Evolutionary conservation across 2,329 filamentous ascomycete genomes (phyloP), one percentile per base, ranked within the genome.

Genomic region (Pseudomassariella vexata): DNA sequence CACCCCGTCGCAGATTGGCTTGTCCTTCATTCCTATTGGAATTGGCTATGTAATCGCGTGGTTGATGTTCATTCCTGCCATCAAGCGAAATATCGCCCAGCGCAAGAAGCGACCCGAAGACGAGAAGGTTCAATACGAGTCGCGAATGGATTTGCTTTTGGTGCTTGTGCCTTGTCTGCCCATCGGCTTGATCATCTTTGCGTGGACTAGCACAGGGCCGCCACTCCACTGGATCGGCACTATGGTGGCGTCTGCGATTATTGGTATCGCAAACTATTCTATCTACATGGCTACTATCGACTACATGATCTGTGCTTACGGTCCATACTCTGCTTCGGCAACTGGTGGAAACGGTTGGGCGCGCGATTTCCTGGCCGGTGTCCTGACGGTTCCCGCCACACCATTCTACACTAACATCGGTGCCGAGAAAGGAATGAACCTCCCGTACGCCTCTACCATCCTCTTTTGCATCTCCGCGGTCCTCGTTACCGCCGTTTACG

Each of bases 241-340:
- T 6, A 74, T 81, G 66, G 59, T 82, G 28, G 80, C 77, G 45
- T 66, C 70, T 2, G 60, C 62, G 8, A 59, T 79, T 24, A 71
- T 82, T 29, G 79, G 76, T 24, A 73, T 82, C 24, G 77, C 78
- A 31, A 82, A 82, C 47, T 73, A 69, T 41, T n/a, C 62, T 19
- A 79, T 79, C 36, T 80, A 82, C 57, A 79, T 80, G 68, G 74
- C 76, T 15, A 79, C 75, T 3, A 79, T 82, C 40, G 76, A 81
- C 46, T 81, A 81, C 50, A 78, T 80, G 69, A 73, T 82, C 38
- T 77, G 72, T 38, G 76, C 77, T 5, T 84, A 83, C 45, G 78
- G 77, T 0, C 71, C 71, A 0, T 82, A 79, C 53, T 74, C 77
- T 3, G 77, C 79, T 9, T 80, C 75, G 2, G 79, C 79, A 0